Percentiles rank a stretch among this genome's conserved stretches.
These are phyloP conservation scores for Lasiosphaeris hirsuta DNA, from an alignment of 495 filamentous ascomycete genomes.

Conservation along the genomic window DNA sequence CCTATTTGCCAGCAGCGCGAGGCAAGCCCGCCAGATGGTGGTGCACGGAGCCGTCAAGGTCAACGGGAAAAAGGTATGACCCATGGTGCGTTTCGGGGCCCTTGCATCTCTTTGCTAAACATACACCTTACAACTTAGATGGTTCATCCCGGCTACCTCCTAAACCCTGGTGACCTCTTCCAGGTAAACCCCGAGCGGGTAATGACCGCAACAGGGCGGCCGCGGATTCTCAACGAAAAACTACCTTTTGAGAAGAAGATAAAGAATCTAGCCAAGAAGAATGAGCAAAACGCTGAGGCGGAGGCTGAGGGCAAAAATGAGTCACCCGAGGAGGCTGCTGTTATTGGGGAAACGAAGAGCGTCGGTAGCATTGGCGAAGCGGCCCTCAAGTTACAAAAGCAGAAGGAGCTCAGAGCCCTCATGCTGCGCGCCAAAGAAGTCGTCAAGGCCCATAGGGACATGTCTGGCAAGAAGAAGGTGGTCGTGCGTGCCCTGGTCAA, in stretches of 20 bases:
- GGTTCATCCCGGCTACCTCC: constrained; percentile 85
- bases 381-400: constrained; percentile 11
- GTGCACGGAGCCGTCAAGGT: constrained; percentile 91
- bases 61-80: constrained; percentile 84
- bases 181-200: constrained; percentile 87
- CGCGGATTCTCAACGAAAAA: constrained; percentile 44
- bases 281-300: constrained; percentile 26
- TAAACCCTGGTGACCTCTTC: constrained; percentile 98
- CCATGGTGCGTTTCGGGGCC: not conserved
- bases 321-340: constrained; percentile 26
- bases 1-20: constrained; percentile 89
- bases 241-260: not conserved
- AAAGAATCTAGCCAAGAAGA: constrained; percentile 23
- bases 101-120: not conserved
- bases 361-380: not conserved
- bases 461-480: constrained; percentile 35
- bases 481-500: constrained; percentile 32
- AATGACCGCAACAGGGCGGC: constrained; percentile 76
- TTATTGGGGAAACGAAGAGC: constrained; percentile 19
- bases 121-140: constrained; percentile 55
- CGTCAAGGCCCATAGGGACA: constrained; percentile 11
- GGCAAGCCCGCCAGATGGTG: constrained; percentile 91
- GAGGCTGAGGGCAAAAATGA: constrained; percentile 22
- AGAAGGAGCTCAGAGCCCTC: constrained; percentile 25
- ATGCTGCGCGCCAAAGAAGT: constrained; percentile 26